A percentile compares a stretch with the other conserved stretches of the same genome.
Conservation (phyloP, 805 yeast species). For the Starmerella scarabaei region DNA sequence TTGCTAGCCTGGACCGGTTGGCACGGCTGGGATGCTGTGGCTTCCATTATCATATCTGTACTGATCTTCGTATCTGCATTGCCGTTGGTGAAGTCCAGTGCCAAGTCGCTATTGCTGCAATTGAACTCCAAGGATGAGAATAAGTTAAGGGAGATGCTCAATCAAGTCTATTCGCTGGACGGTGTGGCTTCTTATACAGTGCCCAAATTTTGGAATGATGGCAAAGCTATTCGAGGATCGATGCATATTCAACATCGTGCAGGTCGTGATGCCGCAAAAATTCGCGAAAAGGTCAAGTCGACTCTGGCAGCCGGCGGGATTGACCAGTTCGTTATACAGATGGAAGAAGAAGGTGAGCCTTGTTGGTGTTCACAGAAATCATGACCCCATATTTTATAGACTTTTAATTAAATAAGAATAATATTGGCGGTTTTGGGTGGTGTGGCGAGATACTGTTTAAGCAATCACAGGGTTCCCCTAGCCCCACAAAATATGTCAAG, state of each 20-base stretch:
- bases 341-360: constrained; percentile 47
- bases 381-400: constrained; percentile 25
- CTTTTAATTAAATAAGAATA: not conserved
- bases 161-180: constrained; percentile 52
- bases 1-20: constrained; percentile 57
- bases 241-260: constrained; percentile 61
- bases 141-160: constrained; percentile 47
- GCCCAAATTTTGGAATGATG: constrained; percentile 82
- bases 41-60: constrained; percentile 74
- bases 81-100: constrained; percentile 73
- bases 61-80: constrained; percentile 70
- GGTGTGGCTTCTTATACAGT: constrained; percentile 79
- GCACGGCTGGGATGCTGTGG: constrained; percentile 83
- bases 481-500: constrained; percentile 53
- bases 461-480: not conserved
- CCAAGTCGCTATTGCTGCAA: constrained; percentile 55
- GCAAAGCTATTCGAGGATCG: constrained; percentile 49
- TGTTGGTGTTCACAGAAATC: too few relatives aligned
- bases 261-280: constrained; percentile 51
- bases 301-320: constrained; percentile 40
- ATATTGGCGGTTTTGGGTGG: not conserved
- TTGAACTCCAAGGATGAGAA: constrained; percentile 49
- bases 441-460: not conserved
- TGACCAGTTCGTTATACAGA: constrained; percentile 48
- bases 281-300: constrained; percentile 47